Base-by-base conservation (phyloP, 345 rosid genomes). In the Mercurialis annua region DNA sequence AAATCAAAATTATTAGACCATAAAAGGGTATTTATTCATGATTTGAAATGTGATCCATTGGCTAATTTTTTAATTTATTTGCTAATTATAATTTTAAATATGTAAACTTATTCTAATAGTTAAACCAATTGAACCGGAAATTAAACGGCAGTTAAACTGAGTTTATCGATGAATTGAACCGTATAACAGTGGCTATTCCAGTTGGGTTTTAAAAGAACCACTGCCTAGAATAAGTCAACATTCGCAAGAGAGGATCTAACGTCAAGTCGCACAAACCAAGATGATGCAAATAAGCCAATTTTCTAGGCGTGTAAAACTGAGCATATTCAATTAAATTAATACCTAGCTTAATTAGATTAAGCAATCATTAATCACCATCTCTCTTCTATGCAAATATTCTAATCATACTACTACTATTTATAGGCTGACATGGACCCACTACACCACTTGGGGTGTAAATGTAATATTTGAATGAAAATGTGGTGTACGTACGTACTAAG, bases 211-310 rank as follows among this genome's bases (percentile, higher is more conserved):
- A n/a, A n/a, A 53, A 53, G 27, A 26, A n/a, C 29, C 2, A 30
- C 7, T 5, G 29, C 29, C 4, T 44, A 31, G 34, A 47, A 46
- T 64, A 36, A 62, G 67, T 64, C 77, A 62, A 57, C 26, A 43
- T 65, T 65, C 68, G 65, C 30, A 65, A 23, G 3, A 66, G 52
- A 71, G 68, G 68, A 71, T 74, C 78, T 58, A 67, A 67, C 64
- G 73, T 76, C 78, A 65, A 68, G 5, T 72, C 78, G 53, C 12
- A 21, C 27, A 15, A 57, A 21, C 21, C 62, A 48, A 57, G 67
- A 51, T 8, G 15, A 58, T 58, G 21, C 36, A 17, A 23, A 17
- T 17, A 0, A 43, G 10, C 76, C 67, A 59, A 67, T 2, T 42
- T 63, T 48, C 40, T 21, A 59, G 48, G 31, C 31, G 17, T 59